Conservation (phyloP, 2,329 filamentous ascomycete species). For the Apiospora kogelbergensis region DNA sequence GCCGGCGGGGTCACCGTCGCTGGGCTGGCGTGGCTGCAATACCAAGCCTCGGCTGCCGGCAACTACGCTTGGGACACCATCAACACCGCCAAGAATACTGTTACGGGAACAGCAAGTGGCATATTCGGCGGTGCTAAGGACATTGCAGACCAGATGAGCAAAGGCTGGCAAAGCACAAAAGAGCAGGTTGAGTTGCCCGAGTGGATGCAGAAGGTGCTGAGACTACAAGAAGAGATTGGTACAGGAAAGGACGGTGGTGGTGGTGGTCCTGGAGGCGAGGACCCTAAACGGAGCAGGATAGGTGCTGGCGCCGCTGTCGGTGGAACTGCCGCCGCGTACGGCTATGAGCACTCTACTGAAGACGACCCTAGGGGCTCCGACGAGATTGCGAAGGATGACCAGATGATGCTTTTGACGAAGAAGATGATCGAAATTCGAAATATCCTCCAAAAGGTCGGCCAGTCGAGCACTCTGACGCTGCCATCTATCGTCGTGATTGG, state of each 20-base stretch:
- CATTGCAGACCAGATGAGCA: constrained; percentile 75
- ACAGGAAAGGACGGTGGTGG: constrained; percentile 44
- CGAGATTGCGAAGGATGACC: constrained; percentile 80
- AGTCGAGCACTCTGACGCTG: constrained; percentile 82
- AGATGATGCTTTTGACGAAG: constrained; percentile 99
- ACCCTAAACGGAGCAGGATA: constrained; percentile 59
- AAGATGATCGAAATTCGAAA: constrained; percentile 99
- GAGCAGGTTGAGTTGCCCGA: constrained; percentile 68
- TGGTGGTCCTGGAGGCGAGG: constrained; percentile 49
- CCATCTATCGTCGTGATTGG: constrained; percentile 99
- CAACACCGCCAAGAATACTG: constrained; percentile 69
- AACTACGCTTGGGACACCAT: constrained; percentile 67
- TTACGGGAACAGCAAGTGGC: constrained; percentile 65
- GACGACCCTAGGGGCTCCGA: constrained; percentile 63
- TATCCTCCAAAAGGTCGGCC: constrained; percentile 86
- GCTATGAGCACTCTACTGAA: constrained; percentile 67
- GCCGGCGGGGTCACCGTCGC: constrained; percentile 88
- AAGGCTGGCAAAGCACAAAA: constrained; percentile 82
- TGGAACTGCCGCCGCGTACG: constrained; percentile 76
- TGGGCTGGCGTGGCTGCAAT: constrained; percentile 88
- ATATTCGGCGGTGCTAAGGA: constrained; percentile 72
- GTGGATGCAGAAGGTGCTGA: constrained; percentile 77
- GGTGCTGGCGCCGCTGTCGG: constrained; percentile 63
- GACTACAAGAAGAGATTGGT: constrained; percentile 59
- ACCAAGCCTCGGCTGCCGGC: constrained; percentile 74